phyloP scores from a whole-genome alignment of 768 basidiomycete genomes.

The Polyporus arcularius region DNA sequence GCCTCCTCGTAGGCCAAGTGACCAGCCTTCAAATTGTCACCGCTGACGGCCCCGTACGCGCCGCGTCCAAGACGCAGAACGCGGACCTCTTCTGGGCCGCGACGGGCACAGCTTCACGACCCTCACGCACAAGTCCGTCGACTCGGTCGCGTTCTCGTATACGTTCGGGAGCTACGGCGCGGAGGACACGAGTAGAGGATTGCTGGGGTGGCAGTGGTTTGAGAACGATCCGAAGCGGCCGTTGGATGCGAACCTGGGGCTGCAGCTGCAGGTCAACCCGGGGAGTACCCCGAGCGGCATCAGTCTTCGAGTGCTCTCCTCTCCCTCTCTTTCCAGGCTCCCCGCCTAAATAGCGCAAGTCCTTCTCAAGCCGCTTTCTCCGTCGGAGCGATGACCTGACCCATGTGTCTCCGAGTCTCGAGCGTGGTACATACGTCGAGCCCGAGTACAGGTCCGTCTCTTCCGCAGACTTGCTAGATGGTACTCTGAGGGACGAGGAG shows the following conservation, averaged over 20 bases:
- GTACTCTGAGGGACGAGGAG: neutral
- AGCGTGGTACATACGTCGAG: slow-evolving; percentile 13
- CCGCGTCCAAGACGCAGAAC: neutral
- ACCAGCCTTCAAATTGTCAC: neutral
- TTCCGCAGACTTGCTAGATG: neutral
- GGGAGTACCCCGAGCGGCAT: neutral
- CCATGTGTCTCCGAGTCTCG: slow-evolving; percentile 1
- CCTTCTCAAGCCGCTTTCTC: neutral
- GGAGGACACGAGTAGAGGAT: neutral
- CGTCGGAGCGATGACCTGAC: neutral
- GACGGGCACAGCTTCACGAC: slow-evolving; percentile 1
- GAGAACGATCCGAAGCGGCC: neutral
- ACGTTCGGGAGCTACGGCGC: neutral
- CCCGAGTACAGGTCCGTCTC: slow-evolving; percentile 1
- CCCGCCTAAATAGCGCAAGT: too few species aligned
- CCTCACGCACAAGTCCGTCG: neutral
- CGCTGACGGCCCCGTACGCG: neutral
- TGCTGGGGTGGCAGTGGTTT: slow-evolving; percentile 5
- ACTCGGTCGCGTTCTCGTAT: slow-evolving; percentile 5
- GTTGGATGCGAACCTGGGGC: neutral
- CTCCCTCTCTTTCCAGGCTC: too few species aligned
- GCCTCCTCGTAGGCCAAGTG: neutral
- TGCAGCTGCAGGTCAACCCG: slow-evolving; percentile 2
- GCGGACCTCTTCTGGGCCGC: slow-evolving; percentile 5
- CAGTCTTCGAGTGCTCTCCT: too few species aligned